Percentiles rank a stretch among this genome's conserved stretches.
These are phyloP conservation scores for Alternaria infectoria DNA, from an alignment of 2,329 filamentous ascomycete species.

Conservation along the genomic window DNA sequence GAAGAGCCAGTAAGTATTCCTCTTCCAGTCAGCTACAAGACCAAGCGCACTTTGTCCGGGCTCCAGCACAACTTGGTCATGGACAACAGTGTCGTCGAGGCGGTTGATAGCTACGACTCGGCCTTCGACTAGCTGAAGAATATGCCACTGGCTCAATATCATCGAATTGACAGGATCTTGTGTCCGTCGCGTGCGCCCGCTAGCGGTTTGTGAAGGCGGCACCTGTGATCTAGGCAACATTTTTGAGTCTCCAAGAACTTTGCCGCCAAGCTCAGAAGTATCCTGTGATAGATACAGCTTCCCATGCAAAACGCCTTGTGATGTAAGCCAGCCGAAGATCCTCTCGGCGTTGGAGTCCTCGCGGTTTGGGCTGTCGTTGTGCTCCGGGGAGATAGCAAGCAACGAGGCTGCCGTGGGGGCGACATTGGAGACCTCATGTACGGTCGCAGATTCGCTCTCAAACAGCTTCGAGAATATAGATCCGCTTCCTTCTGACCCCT, in stretches of 20 bases:
- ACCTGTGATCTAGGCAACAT: slow-evolving; percentile 77
- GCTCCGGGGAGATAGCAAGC: slow-evolving; percentile 79
- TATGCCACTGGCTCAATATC: slow-evolving; percentile 91
- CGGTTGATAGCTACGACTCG: slow-evolving; percentile 85
- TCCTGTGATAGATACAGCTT: slow-evolving; percentile 69
- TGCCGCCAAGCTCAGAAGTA: slow-evolving; percentile 70
- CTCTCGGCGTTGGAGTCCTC: slow-evolving; percentile 69
- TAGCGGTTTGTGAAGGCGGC: slow-evolving; percentile 68
- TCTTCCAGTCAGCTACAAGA: slow-evolving; percentile 86
- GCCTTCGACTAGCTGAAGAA: slow-evolving; percentile 81
- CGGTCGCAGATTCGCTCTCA: slow-evolving; percentile 79
- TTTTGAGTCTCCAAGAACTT: slow-evolving; percentile 79
- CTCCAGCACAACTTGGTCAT: slow-evolving; percentile 85
- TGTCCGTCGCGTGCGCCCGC: slow-evolving; percentile 68
- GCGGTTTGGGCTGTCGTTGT: slow-evolving; percentile 53
- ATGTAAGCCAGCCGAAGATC: slow-evolving; percentile 88
- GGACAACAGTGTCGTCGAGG: slow-evolving; percentile 82
- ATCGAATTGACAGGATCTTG: slow-evolving; percentile 80
- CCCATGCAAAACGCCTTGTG: slow-evolving; percentile 88
- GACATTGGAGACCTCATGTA: slow-evolving; percentile 73
- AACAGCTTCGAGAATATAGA: slow-evolving; percentile 89
- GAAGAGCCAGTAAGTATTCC: slow-evolving; percentile 98
- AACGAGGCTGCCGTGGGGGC: slow-evolving; percentile 67
- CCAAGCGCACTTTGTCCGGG: slow-evolving; percentile 80
- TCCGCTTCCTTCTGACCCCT: slow-evolving; percentile 76